Evolutionary conservation across 345 rosid genomes (phyloP).

Genomic region (Gossypium anomalum): DNA sequence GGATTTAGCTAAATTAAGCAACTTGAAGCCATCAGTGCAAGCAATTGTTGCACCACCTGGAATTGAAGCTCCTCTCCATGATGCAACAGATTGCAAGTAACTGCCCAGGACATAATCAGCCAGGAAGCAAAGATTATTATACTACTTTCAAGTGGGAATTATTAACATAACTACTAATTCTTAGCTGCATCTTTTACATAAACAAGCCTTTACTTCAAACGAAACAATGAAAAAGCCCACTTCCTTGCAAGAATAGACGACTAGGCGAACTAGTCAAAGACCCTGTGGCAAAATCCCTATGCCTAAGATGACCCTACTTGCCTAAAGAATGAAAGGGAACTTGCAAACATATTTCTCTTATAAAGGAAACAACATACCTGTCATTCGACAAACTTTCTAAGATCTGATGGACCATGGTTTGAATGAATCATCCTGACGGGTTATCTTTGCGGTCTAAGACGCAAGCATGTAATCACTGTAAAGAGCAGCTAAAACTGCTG

Average conservation of each 20-base stretch:
- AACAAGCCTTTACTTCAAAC: constrained; percentile 45
- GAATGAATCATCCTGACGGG: constrained; percentile 58
- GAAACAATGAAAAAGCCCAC: neutral
- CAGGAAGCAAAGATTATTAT: constrained; percentile 27
- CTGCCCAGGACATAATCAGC: constrained; percentile 91
- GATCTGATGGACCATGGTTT: constrained; percentile 55
- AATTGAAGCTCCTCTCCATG: neutral
- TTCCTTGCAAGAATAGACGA: neutral
- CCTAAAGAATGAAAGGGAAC: too few species aligned
- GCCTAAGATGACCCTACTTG: too few species aligned
- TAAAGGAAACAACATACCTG: neutral
- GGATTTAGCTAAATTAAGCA: neutral
- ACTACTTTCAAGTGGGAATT: neutral
- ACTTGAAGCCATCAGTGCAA: constrained; percentile 17
- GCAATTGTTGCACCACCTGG: neutral
- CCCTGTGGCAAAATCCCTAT: too few species aligned
- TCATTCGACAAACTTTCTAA: constrained; percentile 20
- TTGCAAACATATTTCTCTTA: too few species aligned
- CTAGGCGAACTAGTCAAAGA: neutral
- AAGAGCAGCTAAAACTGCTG: constrained; percentile 33
- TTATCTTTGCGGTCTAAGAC: constrained; percentile 56
- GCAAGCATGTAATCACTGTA: constrained; percentile 13
- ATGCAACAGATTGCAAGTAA: constrained; percentile 28
- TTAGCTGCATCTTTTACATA: neutral
- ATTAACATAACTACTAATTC: neutral